These are phyloP conservation scores for Sarocladium strictum DNA, from an alignment of 2,329 filamentous ascomycete species.

Conservation along the genomic window DNA sequence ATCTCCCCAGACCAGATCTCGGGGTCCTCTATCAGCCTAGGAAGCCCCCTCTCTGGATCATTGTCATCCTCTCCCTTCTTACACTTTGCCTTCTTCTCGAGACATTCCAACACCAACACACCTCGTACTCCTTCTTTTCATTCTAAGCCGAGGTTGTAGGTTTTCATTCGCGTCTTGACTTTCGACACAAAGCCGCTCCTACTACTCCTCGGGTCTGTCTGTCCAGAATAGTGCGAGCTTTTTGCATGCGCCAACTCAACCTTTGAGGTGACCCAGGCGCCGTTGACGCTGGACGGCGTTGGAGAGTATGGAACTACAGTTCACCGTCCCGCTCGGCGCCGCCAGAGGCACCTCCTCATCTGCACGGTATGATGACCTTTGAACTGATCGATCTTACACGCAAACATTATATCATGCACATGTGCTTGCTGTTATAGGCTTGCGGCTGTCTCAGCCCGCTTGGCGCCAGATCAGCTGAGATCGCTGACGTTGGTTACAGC, in stretches of 20 bases:
- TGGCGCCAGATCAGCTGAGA: conserved; percentile 1
- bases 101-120: not conserved
- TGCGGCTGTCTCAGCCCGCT: not conserved
- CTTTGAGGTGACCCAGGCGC: conserved; percentile 6
- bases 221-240: not conserved
- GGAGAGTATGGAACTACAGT: conserved; percentile 5
- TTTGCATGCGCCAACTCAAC: conserved; percentile 5
- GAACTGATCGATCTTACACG: not conserved
- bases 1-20: conserved; percentile 10
- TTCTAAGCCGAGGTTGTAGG: no score
- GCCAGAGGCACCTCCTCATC: conserved; percentile 10
- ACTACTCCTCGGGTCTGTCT: not conserved
- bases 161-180: no score
- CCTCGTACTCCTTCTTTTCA: not conserved
- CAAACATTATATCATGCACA: not conserved
- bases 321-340: conserved; percentile 13
- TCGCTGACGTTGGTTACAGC: conserved; percentile 6
- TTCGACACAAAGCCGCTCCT: no score
- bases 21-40: conserved; percentile 8
- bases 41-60: conserved; percentile 5
- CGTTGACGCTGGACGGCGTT: conserved; percentile 6
- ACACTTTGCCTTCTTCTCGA: not conserved
- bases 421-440: not conserved
- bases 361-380: conserved; percentile 9
- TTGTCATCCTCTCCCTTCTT: not conserved